phyloP scores from a whole-genome alignment of 805 yeast genomes.

The Tetrapisispora namnaoensis region DNA sequence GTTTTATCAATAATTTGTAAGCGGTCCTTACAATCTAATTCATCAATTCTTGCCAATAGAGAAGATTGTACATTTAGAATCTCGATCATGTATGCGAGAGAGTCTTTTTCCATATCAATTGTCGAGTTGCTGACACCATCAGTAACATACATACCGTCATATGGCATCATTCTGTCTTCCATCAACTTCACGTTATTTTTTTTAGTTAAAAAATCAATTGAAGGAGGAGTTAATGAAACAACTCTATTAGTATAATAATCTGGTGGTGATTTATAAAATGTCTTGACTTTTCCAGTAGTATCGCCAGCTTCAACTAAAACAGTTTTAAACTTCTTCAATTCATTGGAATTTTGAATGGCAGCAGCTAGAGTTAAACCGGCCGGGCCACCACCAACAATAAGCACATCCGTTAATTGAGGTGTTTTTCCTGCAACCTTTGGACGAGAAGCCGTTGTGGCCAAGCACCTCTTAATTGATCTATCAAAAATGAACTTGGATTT shows the following conservation, averaged over 20 bases:
- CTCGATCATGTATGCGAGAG: slow-evolving; percentile 77
- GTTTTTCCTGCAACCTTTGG: background rate
- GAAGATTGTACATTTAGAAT: slow-evolving; percentile 75
- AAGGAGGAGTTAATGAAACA: slow-evolving; percentile 75
- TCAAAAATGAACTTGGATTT: background rate
- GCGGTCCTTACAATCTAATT: slow-evolving; percentile 25
- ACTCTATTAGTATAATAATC: slow-evolving; percentile 65
- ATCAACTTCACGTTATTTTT: slow-evolving; percentile 74
- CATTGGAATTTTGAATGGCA: slow-evolving; percentile 61
- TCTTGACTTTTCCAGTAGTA: slow-evolving; percentile 41
- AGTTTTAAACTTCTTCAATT: slow-evolving; percentile 49
- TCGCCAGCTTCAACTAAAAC: slow-evolving; percentile 67
- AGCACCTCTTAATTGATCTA: slow-evolving; percentile 4
- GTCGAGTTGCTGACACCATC: slow-evolving; percentile 69
- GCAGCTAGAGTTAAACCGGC: slow-evolving; percentile 86
- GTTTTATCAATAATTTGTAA: slow-evolving; percentile 49
- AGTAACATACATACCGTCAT: slow-evolving; percentile 74
- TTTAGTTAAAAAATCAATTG: slow-evolving; percentile 51
- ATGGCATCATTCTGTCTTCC: slow-evolving; percentile 64
- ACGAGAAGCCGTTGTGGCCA: slow-evolving; percentile 9
- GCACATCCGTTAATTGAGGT: slow-evolving; percentile 47
- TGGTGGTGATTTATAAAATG: slow-evolving; percentile 29
- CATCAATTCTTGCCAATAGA: slow-evolving; percentile 43
- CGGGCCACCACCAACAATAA: slow-evolving; percentile 94
- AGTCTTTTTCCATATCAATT: slow-evolving; percentile 58